A percentile compares a stretch with the other conserved stretches of the same genome.
These are phyloP conservation scores for Cercophora sp. DNA, from an alignment of 495 filamentous ascomycete species.

Conservation along the genomic window DNA sequence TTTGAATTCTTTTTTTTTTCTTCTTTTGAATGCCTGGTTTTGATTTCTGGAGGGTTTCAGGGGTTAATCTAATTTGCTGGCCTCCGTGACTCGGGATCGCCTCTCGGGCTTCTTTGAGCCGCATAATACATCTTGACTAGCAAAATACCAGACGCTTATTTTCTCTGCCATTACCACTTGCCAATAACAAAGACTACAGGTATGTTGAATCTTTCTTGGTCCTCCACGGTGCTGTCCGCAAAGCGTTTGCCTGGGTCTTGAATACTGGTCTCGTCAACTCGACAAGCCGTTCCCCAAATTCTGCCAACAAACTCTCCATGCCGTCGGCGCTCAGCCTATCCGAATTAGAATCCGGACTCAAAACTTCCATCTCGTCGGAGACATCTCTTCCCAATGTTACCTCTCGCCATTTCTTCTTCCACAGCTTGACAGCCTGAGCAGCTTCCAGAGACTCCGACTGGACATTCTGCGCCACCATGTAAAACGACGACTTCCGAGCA, in stretches of 20 bases:
- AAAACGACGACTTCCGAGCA: slow-evolving; percentile 50
- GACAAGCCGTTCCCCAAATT: not conserved
- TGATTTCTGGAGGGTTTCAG: no score
- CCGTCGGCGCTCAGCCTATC: no score
- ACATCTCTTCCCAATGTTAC: slow-evolving; percentile 41
- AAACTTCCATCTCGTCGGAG: not conserved
- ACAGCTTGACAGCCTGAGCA: slow-evolving; percentile 31
- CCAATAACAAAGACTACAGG: no score
- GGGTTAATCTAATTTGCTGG: no score
- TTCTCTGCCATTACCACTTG: no score
- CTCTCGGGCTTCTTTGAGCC: no score
- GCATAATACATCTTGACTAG: no score
- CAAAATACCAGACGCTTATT: not conserved
- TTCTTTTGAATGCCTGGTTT: no score
- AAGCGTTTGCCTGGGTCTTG: not conserved
- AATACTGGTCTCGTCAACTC: not conserved
- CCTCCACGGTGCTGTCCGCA: not conserved
- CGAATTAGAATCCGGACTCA: not conserved
- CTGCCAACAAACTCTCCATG: no score
- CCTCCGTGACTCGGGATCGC: no score
- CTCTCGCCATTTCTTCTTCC: slow-evolving; percentile 42
- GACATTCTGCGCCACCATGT: slow-evolving; percentile 50
- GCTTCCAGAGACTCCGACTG: slow-evolving; percentile 32
- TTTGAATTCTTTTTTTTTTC: no score
- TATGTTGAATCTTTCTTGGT: no score